Conservation (phyloP, 2,329 filamentous ascomycete species). For the Epichloe gansuensis region DNA sequence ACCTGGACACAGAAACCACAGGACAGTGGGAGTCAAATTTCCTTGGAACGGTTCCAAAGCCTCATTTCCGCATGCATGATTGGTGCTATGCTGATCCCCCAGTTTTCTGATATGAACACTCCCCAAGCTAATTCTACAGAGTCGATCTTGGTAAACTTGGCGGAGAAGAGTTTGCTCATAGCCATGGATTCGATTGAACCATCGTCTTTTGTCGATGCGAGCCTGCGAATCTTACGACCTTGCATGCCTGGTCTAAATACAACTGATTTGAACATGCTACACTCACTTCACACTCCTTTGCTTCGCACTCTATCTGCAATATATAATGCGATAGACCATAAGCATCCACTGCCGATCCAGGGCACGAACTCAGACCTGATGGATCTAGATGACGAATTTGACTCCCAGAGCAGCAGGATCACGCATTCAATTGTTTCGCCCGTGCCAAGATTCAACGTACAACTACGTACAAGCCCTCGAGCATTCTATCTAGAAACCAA, state of each 20-base stretch:
- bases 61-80: constrained; percentile 35
- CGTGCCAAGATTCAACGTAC: constrained; percentile 33
- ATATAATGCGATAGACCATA: constrained; percentile 15
- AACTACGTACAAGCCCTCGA: constrained; percentile 27
- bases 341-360: constrained; percentile 13
- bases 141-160: constrained; percentile 25
- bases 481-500: constrained; percentile 37
- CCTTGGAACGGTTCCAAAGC: constrained; percentile 39
- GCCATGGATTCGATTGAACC: constrained; percentile 32
- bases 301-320: constrained; percentile 31
- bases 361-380: constrained; percentile 38
- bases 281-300: constrained; percentile 26
- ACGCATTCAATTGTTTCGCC: constrained; percentile 24
- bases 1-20: constrained; percentile 32
- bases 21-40: constrained; percentile 36
- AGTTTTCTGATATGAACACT: constrained; percentile 33
- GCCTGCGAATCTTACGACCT: constrained; percentile 30
- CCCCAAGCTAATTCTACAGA: constrained; percentile 37
- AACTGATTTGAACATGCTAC: constrained; percentile 23
- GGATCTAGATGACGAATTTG: constrained; percentile 55
- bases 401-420: constrained; percentile 42
- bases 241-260: constrained; percentile 33
- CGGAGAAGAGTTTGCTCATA: constrained; percentile 27
- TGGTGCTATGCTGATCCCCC: constrained; percentile 32
- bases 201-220: constrained; percentile 30